phyloP scores from a whole-genome alignment of 805 yeast species.

The Schizosaccharomyces osmophilus region DNA sequence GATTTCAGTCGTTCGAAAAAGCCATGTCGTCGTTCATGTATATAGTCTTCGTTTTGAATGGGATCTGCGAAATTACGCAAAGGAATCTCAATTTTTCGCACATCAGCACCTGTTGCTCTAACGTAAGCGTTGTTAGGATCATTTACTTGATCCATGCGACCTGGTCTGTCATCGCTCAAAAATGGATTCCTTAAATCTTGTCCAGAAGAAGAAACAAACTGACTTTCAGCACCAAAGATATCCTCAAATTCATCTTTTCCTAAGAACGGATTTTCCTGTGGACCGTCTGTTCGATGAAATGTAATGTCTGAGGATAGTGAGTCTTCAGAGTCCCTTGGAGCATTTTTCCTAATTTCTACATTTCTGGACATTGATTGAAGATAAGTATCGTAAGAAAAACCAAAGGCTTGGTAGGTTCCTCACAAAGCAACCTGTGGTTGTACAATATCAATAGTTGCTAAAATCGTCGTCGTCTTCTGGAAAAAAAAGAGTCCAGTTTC shows the following conservation, averaged over 20 bases:
- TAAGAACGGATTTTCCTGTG: not conserved
- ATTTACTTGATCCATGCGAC: not conserved
- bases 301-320: too few species aligned
- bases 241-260: not conserved
- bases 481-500: too few species aligned
- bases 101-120: not conserved
- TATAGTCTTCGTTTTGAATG: not conserved
- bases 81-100: not conserved
- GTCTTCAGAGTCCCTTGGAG: not conserved
- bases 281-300: too few species aligned
- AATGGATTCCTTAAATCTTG: not conserved
- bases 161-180: not conserved
- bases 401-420: too few species aligned
- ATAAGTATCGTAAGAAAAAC: not conserved
- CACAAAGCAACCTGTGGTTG: too few species aligned
- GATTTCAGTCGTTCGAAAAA: not conserved
- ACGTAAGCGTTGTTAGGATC: not conserved
- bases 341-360: not conserved
- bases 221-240: not conserved
- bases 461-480: too few species aligned
- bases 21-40: too few species aligned
- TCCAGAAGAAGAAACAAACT: not conserved
- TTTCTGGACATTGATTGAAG: not conserved
- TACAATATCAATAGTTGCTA: too few species aligned
- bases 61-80: not conserved